Evolutionary conservation across 2,329 filamentous ascomycete genomes (phyloP), one percentile per base, ranked within the genome.

Genomic region (Cercospora zeae-maydis): DNA sequence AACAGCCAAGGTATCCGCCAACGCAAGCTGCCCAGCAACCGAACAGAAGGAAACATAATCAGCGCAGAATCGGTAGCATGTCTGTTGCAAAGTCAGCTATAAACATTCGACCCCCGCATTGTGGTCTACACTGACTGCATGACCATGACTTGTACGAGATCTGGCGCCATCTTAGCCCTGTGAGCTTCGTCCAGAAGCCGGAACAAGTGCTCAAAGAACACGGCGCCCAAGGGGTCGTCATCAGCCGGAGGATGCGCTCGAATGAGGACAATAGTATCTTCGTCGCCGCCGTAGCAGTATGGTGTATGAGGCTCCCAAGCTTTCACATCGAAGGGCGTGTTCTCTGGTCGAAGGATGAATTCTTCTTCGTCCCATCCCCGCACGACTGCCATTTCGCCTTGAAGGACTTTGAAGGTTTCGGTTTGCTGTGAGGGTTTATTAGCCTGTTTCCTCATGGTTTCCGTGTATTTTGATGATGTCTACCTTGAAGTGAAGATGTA

Each of bases 401-500:
- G 57, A 11, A 39, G 33, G 1, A 59, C 57, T 7, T 59, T 51
- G 57, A 59, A 59, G 13, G 45, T 51, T 36, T 59, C 57, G 31
- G 39, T 59, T 59, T 59, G 57, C 57, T 59, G 45, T 42, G 4
- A n/a, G 5, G n/a, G 27, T 13, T 58, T 9, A 39, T 58, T 8
- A 39, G 36, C 31, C 31, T 10, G 24, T 11, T 9, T 11, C 21
- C 21, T 4, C 9, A 1, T 16, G 14, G 11, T n/a, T n/a, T n/a
- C n/a, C n/a, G n/a, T n/a, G n/a, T n/a, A n/a, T n/a, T n/a, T n/a
- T n/a, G 5, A 31, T 16, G 7, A 11, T 24, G 8, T 13, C 24
- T n/a, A 59, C 57, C 33, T 59, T 59, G 45, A 59, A 59, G 42
- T 59, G 57, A 4, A 59, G 33, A 19, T 59, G 57, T 11, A 59